A percentile compares a stretch with the other conserved stretches of the same genome.
Evolutionary conservation across 441 rosid genomes (phyloP).

Genomic region (Syzygium malaccense): DNA sequence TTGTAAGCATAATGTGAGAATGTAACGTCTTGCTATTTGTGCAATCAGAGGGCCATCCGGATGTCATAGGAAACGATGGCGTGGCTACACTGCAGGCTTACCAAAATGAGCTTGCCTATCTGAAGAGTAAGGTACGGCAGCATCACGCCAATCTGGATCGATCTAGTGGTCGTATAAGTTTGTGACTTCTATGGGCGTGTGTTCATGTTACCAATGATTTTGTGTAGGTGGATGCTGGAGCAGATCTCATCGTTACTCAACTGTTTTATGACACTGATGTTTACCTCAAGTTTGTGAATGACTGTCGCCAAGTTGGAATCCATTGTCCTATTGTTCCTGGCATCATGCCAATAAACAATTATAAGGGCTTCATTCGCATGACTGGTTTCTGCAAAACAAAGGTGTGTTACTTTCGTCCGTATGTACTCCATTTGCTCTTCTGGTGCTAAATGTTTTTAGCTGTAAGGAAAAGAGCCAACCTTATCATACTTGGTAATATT

Average conservation of each 20-base stretch:
- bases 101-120: constrained; percentile 75
- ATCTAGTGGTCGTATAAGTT: not conserved
- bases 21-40: not conserved
- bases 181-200: not conserved
- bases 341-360: constrained; percentile 94
- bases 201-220: not conserved
- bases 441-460: not conserved
- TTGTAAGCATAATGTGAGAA: not conserved
- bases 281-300: constrained; percentile 85
- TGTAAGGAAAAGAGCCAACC: not conserved
- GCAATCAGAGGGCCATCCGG: constrained; percentile 85
- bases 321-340: constrained; percentile 95
- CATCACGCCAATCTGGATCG: not conserved
- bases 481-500: not conserved
- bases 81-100: constrained; percentile 63
- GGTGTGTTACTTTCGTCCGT: constrained; percentile 25
- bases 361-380: constrained; percentile 95
- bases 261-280: constrained; percentile 91
- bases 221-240: constrained; percentile 90
- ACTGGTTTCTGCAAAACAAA: constrained; percentile 97
- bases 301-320: constrained; percentile 91
- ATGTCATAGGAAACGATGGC: constrained; percentile 64
- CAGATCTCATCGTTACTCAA: constrained; percentile 81
- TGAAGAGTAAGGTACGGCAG: constrained; percentile 65
- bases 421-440: not conserved